Evolutionary conservation across 192 early-diverging fungal genomes (phyloP).

Genomic region (Chytriomyces confervae): DNA sequence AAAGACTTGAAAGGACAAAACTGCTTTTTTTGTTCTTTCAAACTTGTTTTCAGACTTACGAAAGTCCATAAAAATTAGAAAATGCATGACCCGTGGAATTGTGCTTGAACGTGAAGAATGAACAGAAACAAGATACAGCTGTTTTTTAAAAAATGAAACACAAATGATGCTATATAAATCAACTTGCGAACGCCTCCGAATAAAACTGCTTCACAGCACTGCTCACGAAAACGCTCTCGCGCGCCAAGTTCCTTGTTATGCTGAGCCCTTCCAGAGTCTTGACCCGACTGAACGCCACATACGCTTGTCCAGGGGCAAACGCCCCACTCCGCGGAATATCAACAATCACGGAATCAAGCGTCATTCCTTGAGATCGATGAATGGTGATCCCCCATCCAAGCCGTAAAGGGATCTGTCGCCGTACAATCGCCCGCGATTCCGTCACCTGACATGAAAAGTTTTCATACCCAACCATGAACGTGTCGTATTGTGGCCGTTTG

Average conservation of each 20-base stretch:
- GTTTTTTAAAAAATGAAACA: not conserved
- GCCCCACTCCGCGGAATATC: constrained; percentile 33
- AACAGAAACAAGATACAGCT: not conserved
- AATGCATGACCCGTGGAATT: too few species aligned
- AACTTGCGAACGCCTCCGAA: constrained; percentile 8
- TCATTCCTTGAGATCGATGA: constrained; percentile 58
- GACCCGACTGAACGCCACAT: constrained; percentile 54
- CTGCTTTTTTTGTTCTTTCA: too few species aligned
- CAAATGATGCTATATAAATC: not conserved
- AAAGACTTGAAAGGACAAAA: too few species aligned
- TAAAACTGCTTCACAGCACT: constrained; percentile 27
- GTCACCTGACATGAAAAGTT: constrained; percentile 27
- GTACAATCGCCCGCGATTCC: constrained; percentile 11
- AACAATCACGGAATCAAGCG: constrained; percentile 53
- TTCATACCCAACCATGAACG: constrained; percentile 41
- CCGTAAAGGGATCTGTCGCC: constrained; percentile 52
- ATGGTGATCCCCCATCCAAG: constrained; percentile 60
- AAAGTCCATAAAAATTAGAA: too few species aligned
- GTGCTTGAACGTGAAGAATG: too few species aligned
- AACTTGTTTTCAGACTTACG: too few species aligned
- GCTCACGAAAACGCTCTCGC: constrained; percentile 22
- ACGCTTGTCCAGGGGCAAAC: constrained; percentile 60
- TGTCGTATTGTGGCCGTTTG: not conserved
- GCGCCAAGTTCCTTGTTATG: constrained; percentile 26
- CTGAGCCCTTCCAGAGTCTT: constrained; percentile 50